Conservation (phyloP, 176 grass and related monocot species). For the Tillandsia fasciculata region DNA sequence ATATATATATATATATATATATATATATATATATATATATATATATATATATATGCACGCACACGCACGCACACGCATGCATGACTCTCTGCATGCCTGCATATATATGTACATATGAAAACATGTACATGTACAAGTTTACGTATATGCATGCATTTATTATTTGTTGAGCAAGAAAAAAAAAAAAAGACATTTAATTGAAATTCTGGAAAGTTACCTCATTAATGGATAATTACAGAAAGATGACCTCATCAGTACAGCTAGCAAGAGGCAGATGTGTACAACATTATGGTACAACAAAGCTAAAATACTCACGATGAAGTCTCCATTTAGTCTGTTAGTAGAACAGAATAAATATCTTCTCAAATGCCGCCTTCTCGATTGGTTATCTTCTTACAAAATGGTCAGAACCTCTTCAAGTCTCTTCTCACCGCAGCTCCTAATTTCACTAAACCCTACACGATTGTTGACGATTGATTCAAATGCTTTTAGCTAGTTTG, state of each 20-base stretch:
- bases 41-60: too few species aligned
- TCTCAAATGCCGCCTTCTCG: neutral
- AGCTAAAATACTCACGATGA: neutral
- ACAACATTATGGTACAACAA: neutral
- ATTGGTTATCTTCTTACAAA: neutral
- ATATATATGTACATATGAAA: too few species aligned
- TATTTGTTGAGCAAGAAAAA: too few species aligned
- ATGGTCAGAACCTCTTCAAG: neutral
- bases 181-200: too few species aligned
- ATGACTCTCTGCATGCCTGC: too few species aligned
- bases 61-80: too few species aligned
- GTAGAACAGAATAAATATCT: neutral
- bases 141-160: too few species aligned
- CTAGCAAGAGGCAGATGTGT: neutral
- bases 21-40: too few species aligned
- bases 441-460: neutral
- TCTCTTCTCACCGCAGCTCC: neutral
- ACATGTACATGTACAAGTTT: too few species aligned
- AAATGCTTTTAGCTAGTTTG: too few species aligned
- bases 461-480: too few species aligned
- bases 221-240: neutral
- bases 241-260: neutral
- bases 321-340: neutral
- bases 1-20: too few species aligned
- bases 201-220: neutral